A percentile compares a stretch with the other conserved stretches of the same genome.
phyloP scores from a whole-genome alignment of 257 asterid genomes.

The Galeopsis tetrahit region DNA sequence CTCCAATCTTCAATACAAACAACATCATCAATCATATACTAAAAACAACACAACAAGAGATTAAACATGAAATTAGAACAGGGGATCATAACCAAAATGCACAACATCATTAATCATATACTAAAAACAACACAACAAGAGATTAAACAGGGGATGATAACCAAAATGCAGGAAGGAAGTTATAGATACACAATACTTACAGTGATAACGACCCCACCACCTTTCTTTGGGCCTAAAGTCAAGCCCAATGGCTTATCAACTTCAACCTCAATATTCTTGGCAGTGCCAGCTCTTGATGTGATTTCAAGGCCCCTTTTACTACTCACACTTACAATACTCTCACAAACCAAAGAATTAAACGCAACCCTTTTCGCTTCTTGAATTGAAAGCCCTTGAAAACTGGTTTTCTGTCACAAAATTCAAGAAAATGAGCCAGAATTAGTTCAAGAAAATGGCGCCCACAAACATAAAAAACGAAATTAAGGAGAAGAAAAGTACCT shows the following conservation, averaged over 20 bases:
- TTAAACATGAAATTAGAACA: not conserved
- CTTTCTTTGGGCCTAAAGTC: constrained; percentile 83
- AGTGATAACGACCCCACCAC: constrained; percentile 92
- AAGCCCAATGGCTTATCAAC: constrained; percentile 98
- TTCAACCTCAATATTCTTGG: constrained; percentile 89
- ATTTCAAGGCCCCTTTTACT: constrained; percentile 55
- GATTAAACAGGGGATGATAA: not conserved
- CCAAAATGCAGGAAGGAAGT: not conserved
- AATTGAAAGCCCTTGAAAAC: constrained; percentile 68
- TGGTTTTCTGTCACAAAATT: constrained; percentile 56
- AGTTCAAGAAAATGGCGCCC: not conserved
- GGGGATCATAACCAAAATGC: not conserved
- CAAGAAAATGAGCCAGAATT: not conserved
- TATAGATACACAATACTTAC: constrained; percentile 43
- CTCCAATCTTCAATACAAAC: not conserved
- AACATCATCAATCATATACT: not conserved
- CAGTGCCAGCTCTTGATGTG: constrained; percentile 69
- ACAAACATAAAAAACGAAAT: not conserved
- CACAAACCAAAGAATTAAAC: constrained; percentile 49
- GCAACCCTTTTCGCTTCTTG: constrained; percentile 65
- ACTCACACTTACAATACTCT: constrained; percentile 33
- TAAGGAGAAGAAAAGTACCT: constrained; percentile 41
- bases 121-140: too few species aligned
- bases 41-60: too few species aligned
- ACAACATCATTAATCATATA: not conserved